A percentile compares a stretch with the other conserved stretches of the same genome.
Evolutionary conservation across 176 grass and related monocot species (phyloP).

Genomic region (Zea mays): DNA sequence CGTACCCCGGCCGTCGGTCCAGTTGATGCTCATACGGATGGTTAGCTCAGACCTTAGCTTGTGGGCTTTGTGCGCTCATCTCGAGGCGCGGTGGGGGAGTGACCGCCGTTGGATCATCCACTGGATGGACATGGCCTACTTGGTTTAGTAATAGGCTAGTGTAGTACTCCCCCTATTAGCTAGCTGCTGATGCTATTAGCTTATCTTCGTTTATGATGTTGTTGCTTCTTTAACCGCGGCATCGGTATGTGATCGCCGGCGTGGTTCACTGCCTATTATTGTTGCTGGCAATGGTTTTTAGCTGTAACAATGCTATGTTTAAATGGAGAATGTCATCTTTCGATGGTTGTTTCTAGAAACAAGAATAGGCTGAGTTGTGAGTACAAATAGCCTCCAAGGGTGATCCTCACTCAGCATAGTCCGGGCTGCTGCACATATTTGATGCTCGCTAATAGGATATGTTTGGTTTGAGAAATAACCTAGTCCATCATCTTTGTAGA

Average conservation of each 20-base stretch:
- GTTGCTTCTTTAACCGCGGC: not conserved
- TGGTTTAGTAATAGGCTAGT: conserved; percentile 7
- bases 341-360: not conserved
- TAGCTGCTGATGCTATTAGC: not conserved
- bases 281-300: not conserved
- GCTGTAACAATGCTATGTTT: not conserved
- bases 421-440: no score
- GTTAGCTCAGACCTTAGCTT: no score
- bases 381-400: no score
- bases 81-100: conserved; percentile 20
- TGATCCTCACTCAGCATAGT: no score
- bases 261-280: not conserved
- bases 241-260: not conserved
- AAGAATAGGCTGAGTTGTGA: no score
- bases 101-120: conserved; percentile 60
- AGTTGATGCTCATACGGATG: conserved; percentile 56
- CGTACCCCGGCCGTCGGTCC: conserved; percentile 3
- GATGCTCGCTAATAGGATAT: no score
- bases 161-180: not conserved
- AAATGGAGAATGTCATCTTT: not conserved
- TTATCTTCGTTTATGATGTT: not conserved
- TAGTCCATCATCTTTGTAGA: no score
- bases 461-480: no score
- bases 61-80: no score
- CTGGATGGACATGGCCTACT: conserved; percentile 21